Evolutionary conservation across 2,329 filamentous ascomycete genomes (phyloP), one percentile per base, ranked within the genome.

Genomic region (Trichoderma afroharzianum): DNA sequence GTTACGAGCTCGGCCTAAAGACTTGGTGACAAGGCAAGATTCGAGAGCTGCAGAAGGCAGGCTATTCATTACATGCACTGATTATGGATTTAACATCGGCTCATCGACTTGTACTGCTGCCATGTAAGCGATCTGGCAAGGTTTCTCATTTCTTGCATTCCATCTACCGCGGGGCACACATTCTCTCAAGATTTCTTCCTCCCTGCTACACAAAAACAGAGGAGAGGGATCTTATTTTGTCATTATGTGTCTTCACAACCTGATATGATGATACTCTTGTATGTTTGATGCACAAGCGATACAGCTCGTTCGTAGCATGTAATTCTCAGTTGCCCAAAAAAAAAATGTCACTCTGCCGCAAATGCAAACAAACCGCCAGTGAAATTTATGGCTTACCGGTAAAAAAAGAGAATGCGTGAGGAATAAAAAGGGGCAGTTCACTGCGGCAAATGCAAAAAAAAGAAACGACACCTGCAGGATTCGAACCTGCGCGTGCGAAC

Each of bases 401-500:
- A 3, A 30, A 26, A 26, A 5, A 18, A 14, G 1, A 66, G 11
- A n/a, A 21, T 39, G 18, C 36, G 1, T 8, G 7, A 53, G 26
- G 6, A 43, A 5, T 24, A 43, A 15, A 28, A 32, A 67, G 8
- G 21, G 3, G 26, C 0, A 4, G 8, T 11, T 11, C 43, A 21
- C 11, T 6, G 21, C 21, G 4, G 12, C 30, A 39, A 18, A 21
- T 11, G 11, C 15, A 24, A 62, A 68, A 70, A 70, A 32, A 66
- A 33, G 21, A 21, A 71, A 26, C 68, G 68, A 71, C 68, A 71
- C 68, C 68, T 71, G 68, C 68, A 71, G 68, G 68, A 71, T 71
- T 71, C 68, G 68, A 71, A 71, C 68, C 68, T 71, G 68, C 68
- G 68, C 68, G 68, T 71, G 68, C 68, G 68, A 70, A 70, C 68